Base-by-base conservation (phyloP, 2,329 filamentous ascomycete genomes). In the Colletotrichum falcatum region DNA sequence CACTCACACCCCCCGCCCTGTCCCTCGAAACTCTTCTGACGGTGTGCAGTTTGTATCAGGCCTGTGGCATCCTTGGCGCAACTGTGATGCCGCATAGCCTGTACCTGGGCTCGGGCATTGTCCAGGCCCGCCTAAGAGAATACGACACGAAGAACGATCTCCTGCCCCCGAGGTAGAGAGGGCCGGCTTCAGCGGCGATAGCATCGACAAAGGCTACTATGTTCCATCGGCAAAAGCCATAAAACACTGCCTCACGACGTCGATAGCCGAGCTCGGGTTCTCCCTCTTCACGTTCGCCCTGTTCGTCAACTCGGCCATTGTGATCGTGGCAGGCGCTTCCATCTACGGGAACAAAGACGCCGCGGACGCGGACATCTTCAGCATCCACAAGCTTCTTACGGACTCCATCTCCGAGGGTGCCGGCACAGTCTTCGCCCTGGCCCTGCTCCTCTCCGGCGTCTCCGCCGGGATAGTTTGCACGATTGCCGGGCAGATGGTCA, bases 381-480 rank as follows among this genome's bases (percentile, higher is more conserved):
- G 89, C 44, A 97, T 97, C 75, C 91, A 97, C 81, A 80, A 86
- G 46, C 84, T 97, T 3, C 88, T 97, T 0, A 87, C 90, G 0
- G 76, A 80, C 0, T 91, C 89, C 65, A 89, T 97, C 61, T 90
- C 92, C 0, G 90, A 91, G 0, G 92, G 88, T 0, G 94, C 94
- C 0, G 94, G 93, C 1, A 93, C 92, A 3, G 84, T 97, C n/a
- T 97, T 97, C 73, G 93, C 93, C 0, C 84, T 97, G 2, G 93
- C 94, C 0, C 83, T 97, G 1, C 86, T 97, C 0, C 87, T 97
- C 0, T 95, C 92, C 0, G 94, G 94, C 11, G 87, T 94, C 16
- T 93, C 91, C 0, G 94, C 94, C 0, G 94, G 94, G 7, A 93
- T 97, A 44, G 91, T 97, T 2, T 97, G 94, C 82, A 97, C 94